Evolutionary conservation across 495 filamentous ascomycete genomes (phyloP).

Genomic region (Wilcoxina mikolae): DNA sequence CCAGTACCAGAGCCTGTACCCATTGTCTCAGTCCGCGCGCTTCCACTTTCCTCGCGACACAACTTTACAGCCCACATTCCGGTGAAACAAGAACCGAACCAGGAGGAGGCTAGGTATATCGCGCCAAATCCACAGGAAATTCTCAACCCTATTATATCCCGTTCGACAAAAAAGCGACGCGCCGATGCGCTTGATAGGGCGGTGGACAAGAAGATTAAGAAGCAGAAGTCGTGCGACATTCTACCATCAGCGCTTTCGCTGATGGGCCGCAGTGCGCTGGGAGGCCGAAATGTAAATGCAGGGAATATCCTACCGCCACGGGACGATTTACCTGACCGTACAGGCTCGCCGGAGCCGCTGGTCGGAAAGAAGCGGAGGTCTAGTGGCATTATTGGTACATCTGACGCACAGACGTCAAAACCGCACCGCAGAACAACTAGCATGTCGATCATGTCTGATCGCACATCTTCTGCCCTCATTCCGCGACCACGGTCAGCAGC

Average conservation of each 20-base stretch:
- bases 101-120: slow-evolving; percentile 14
- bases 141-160: slow-evolving; percentile 23
- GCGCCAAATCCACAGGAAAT: slow-evolving; percentile 25
- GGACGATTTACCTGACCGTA: not conserved
- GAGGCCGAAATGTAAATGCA: not conserved
- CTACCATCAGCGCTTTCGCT: too few species aligned
- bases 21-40: slow-evolving; percentile 21
- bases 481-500: not conserved
- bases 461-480: not conserved
- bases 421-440: not conserved
- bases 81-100: slow-evolving; percentile 3
- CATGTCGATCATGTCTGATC: not conserved
- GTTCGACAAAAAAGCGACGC: slow-evolving; percentile 21
- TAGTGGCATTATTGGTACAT: not conserved
- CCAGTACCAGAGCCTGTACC: slow-evolving; percentile 4
- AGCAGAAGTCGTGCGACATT: not conserved
- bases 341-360: not conserved
- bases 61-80: slow-evolving; percentile 18
- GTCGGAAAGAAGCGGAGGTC: not conserved
- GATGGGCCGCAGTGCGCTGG: not conserved
- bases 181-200: slow-evolving; percentile 23
- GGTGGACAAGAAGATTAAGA: slow-evolving; percentile 17
- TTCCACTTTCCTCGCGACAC: slow-evolving; percentile 24
- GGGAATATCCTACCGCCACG: not conserved
- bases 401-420: slow-evolving; percentile 11